Base-by-base conservation (phyloP, 2,329 filamentous ascomycete species). In the Stemphylium vesicarium region DNA sequence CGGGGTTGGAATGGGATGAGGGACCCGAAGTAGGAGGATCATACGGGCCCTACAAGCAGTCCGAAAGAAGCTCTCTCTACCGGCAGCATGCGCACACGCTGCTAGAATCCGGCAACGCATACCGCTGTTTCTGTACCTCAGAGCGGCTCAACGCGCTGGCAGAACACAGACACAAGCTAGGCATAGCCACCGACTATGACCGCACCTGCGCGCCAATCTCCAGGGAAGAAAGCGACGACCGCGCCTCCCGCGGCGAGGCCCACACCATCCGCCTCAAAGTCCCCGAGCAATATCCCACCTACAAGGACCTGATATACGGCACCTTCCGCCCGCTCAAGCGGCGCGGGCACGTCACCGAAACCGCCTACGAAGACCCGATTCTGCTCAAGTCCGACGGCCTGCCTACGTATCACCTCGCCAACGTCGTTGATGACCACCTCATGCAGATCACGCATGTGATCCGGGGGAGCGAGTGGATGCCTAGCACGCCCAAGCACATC, bases 401-500 rank as follows among this genome's bases (percentile, higher is more conserved):
- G 61, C 95, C 95, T 0, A 99, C 96, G 0, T 99, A 99, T 70
- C 95, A 99, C 75, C 88, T 99, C 57, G 95, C 95, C 4, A 99
- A 98, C 70, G 94, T 99, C 8, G 88, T 99, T 4, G 95, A 99
- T 70, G 95, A 99, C 70, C 91, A 97, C 74, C 81, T 89, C 56
- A 99, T 99, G 95, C 80, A 91, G 56, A 96, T 99, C 63, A 97
- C 93, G 0, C 94, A 98, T 75, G 95, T 99, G 12, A 90, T 99
- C 54, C 88, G 95, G 37, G 95, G 94, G 48, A 88, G 89, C 82
- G 95, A 99, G 84, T 99, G 95, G 95, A 89, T 99, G 78, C 86
- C 94, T 31, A 96, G 93, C 0, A 98, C 95, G 0, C 92, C 93
- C 0, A 90, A 89, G 71, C 88, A 90, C 71, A 79, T 89, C 53